Evolutionary conservation across 495 filamentous ascomycete genomes (phyloP).

Genomic region (Neurospora sp.): DNA sequence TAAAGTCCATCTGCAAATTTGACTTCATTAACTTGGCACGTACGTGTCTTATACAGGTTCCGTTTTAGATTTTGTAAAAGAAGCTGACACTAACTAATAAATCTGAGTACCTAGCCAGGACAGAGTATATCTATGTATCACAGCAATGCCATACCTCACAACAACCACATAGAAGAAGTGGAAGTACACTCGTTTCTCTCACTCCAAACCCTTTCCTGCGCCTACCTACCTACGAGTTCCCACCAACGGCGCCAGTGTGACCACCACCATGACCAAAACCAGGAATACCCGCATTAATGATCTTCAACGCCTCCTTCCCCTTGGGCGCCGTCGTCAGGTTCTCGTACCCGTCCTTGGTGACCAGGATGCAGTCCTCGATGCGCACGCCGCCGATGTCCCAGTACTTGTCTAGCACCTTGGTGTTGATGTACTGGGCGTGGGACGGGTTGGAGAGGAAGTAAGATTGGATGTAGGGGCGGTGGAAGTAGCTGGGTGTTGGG

Average conservation of each 20-base stretch:
- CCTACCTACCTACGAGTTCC: not conserved
- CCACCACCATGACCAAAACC: not conserved
- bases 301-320: slow-evolving; percentile 43
- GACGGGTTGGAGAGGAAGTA: slow-evolving; percentile 51
- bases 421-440: slow-evolving; percentile 64
- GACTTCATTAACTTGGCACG: not conserved
- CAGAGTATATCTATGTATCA: not conserved
- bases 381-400: slow-evolving; percentile 76
- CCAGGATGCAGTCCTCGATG: slow-evolving; percentile 85
- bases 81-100: no score
- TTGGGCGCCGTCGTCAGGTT: slow-evolving; percentile 80
- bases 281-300: slow-evolving; percentile 15
- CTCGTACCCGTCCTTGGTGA: slow-evolving; percentile 67
- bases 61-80: not conserved
- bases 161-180: not conserved
- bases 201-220: not conserved
- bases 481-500: slow-evolving; percentile 47
- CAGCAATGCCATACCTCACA: not conserved
- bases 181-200: not conserved
- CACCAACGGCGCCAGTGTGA: not conserved
- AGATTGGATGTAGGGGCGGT: slow-evolving; percentile 47
- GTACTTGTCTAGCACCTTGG: slow-evolving; percentile 57
- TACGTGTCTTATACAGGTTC: not conserved
- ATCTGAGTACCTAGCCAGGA: no score
- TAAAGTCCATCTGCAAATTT: not conserved